These are phyloP conservation scores for Bacterosira constricta DNA, from an alignment of 108 stramenopile genomes.

Conservation along the genomic window DNA sequence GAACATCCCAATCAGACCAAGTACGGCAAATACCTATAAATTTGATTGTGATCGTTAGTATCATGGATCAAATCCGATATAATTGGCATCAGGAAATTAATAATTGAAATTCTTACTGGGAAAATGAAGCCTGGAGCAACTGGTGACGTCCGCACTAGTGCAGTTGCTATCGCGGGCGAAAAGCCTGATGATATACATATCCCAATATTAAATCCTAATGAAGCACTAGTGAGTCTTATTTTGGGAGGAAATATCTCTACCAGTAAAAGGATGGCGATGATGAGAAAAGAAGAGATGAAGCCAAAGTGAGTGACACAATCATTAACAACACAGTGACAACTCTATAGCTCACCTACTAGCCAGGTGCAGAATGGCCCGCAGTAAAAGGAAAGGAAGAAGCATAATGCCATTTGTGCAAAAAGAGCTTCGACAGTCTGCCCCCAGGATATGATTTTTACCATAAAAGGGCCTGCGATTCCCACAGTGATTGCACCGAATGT, in stretches of 20 bases:
- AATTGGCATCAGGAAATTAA: no score
- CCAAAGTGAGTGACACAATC: no score
- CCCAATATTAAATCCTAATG: slow-evolving; percentile 69
- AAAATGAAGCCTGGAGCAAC: slow-evolving; percentile 56
- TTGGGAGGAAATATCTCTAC: slow-evolving; percentile 66
- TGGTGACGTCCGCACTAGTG: slow-evolving; percentile 38
- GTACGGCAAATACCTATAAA: slow-evolving; percentile 34
- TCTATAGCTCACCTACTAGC: no score
- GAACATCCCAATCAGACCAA: slow-evolving; percentile 58
- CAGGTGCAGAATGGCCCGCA: slow-evolving; percentile 68
- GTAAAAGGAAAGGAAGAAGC: slow-evolving; percentile 56
- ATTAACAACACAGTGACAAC: no score
- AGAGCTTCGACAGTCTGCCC: slow-evolving; percentile 45
- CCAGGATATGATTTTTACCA: slow-evolving; percentile 50
- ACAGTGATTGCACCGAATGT: slow-evolving; percentile 42
- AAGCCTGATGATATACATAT: slow-evolving; percentile 65
- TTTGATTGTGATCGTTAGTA: neutral
- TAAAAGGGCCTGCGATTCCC: slow-evolving; percentile 46
- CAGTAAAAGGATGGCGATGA: no score
- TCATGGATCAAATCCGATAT: no score
- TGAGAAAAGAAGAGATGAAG: no score
- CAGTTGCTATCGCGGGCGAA: slow-evolving; percentile 66
- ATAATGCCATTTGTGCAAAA: slow-evolving; percentile 57
- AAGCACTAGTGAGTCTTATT: slow-evolving; percentile 62
- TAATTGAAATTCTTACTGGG: slow-evolving; percentile 1